Evolutionary conservation across 495 filamentous ascomycete species (phyloP).

Genomic region (Parathielavia hyrcaniae): DNA sequence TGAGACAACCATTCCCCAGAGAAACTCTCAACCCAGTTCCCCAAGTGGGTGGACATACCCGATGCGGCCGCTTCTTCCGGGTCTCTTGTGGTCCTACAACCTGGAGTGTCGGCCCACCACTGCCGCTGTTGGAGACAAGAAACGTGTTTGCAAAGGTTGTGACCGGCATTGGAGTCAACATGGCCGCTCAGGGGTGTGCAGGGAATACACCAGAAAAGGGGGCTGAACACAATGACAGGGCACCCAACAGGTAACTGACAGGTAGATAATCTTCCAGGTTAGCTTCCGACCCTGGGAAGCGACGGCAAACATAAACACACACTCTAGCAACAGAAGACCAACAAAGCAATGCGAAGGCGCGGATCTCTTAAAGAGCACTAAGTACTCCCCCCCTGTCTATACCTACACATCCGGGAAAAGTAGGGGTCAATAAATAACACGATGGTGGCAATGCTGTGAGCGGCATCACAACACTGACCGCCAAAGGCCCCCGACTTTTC

Average conservation of each 20-base stretch:
- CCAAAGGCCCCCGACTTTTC: background rate
- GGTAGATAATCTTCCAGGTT: background rate
- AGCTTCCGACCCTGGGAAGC: background rate
- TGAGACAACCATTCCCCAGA: background rate
- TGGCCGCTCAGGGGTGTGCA: background rate
- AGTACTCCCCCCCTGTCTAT: background rate
- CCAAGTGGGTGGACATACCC: slow-evolving; percentile 16
- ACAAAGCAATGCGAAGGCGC: background rate
- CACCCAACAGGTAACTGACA: slow-evolving; percentile 2
- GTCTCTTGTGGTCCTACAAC: slow-evolving; percentile 22
- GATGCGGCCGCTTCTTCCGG: slow-evolving; percentile 25
- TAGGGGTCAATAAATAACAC: background rate
- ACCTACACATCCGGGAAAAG: too few relatives aligned
- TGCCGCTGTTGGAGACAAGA: slow-evolving; percentile 13
- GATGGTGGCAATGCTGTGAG: slow-evolving; percentile 2
- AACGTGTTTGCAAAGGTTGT: slow-evolving; percentile 24
- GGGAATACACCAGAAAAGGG: background rate
- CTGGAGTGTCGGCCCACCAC: slow-evolving; percentile 10
- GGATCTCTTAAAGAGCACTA: background rate
- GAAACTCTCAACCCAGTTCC: background rate
- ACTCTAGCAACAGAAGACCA: background rate
- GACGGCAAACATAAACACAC: background rate
- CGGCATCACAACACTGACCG: background rate
- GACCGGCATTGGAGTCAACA: slow-evolving; percentile 1
- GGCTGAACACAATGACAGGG: background rate